Evolutionary conservation across 2,329 filamentous ascomycete species (phyloP).

Genomic region (Mycosphaerella arachidis): DNA sequence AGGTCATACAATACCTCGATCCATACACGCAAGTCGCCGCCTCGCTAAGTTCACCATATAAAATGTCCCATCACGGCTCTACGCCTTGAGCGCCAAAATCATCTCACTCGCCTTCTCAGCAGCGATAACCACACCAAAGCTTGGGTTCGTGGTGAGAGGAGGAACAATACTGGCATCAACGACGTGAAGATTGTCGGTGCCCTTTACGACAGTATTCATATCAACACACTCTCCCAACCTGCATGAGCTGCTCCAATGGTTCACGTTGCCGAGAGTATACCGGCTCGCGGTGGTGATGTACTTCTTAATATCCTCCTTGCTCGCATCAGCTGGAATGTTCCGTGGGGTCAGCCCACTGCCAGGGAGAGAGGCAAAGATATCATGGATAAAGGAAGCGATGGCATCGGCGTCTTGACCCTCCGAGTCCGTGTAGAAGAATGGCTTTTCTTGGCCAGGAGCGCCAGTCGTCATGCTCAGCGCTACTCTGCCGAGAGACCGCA

Average conservation of each 20-base stretch:
- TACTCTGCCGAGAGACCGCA: slow-evolving; percentile 48
- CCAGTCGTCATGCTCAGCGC: slow-evolving; percentile 52
- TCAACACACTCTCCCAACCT: slow-evolving; percentile 50
- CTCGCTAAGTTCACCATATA: neutral
- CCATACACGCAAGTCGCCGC: too few relatives aligned
- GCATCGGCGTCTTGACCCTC: slow-evolving; percentile 42
- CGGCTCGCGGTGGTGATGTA: slow-evolving; percentile 46
- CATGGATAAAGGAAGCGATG: slow-evolving; percentile 49
- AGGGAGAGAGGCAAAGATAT: slow-evolving; percentile 47
- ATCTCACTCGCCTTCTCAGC: slow-evolving; percentile 50
- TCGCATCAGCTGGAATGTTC: slow-evolving; percentile 46
- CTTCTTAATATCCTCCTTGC: slow-evolving; percentile 44
- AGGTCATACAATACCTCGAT: neutral
- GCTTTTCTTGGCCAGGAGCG: slow-evolving; percentile 49
- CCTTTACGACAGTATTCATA: slow-evolving; percentile 43
- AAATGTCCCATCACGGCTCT: neutral
- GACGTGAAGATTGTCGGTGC: slow-evolving; percentile 50
- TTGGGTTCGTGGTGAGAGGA: slow-evolving; percentile 52
- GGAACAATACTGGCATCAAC: slow-evolving; percentile 49
- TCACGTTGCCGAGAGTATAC: slow-evolving; percentile 49
- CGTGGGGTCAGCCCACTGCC: slow-evolving; percentile 41
- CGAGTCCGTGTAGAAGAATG: slow-evolving; percentile 48
- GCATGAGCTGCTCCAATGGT: slow-evolving; percentile 53
- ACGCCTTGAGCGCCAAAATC: slow-evolving; percentile 36
- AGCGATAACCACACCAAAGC: slow-evolving; percentile 53